Evolutionary conservation across 306 rosid genomes (phyloP).

Genomic region (Castanospermum australe): DNA sequence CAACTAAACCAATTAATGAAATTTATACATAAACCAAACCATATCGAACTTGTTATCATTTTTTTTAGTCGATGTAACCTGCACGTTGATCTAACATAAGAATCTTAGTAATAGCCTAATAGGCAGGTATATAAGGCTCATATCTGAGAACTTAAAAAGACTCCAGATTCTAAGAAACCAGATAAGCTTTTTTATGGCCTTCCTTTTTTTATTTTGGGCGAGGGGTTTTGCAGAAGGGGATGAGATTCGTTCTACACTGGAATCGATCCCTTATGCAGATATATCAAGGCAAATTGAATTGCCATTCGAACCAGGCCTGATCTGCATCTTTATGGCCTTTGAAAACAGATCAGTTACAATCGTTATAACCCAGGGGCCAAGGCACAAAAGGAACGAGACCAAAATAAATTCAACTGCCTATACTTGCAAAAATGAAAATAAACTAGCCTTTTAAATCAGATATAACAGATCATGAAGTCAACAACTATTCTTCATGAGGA

Average conservation of each 20-base stretch:
- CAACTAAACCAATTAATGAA: too few relatives aligned
- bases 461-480: neutral
- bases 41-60: neutral
- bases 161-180: neutral
- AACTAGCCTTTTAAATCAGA: constrained; percentile 10
- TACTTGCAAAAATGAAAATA: neutral
- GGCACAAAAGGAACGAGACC: neutral
- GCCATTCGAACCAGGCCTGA: too few relatives aligned
- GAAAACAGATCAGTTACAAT: neutral
- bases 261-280: too few relatives aligned
- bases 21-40: neutral
- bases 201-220: too few relatives aligned
- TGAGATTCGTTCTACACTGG: too few relatives aligned
- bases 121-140: neutral
- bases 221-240: too few relatives aligned
- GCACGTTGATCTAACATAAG: neutral
- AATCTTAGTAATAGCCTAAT: neutral
- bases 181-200: neutral
- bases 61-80: neutral
- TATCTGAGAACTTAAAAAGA: neutral
- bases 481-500: too few relatives aligned
- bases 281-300: too few relatives aligned
- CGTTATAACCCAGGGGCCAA: too few relatives aligned
- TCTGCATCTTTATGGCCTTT: too few relatives aligned
- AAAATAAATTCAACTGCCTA: too few relatives aligned